These are phyloP conservation scores for Sutorius eximius DNA, from an alignment of 1,284 basidiomycete species.

Conservation along the genomic window DNA sequence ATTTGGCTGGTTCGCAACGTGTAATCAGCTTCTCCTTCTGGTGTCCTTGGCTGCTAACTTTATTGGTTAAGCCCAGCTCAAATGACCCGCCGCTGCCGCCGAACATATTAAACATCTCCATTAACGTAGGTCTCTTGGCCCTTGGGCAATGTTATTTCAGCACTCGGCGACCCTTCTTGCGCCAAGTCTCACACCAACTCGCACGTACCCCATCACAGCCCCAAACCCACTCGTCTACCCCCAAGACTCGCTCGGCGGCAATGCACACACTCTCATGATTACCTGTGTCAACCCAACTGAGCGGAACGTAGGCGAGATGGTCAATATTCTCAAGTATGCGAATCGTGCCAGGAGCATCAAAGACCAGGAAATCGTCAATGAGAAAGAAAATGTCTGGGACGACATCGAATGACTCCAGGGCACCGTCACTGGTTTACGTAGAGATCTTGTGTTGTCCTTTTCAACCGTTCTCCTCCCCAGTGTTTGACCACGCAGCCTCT, in stretches of 20 bases:
- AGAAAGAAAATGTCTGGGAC: slow-evolving; percentile 98
- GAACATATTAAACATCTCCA: slow-evolving; percentile 94
- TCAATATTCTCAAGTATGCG: slow-evolving; percentile 98
- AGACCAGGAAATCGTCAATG: slow-evolving; percentile 89
- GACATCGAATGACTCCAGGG: too few relatives aligned
- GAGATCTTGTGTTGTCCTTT: slow-evolving; percentile 19
- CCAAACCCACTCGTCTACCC: slow-evolving; percentile 91
- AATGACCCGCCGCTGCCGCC: slow-evolving; percentile 89
- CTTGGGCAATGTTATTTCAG: slow-evolving; percentile 98
- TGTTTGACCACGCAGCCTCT: slow-evolving; percentile 8
- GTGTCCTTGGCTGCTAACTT: slow-evolving; percentile 17
- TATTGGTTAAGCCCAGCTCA: slow-evolving; percentile 63
- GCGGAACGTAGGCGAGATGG: slow-evolving; percentile 92
- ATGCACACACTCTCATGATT: slow-evolving; percentile 98
- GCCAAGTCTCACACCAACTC: slow-evolving; percentile 73
- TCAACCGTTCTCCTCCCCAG: slow-evolving; percentile 10
- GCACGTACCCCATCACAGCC: slow-evolving; percentile 96
- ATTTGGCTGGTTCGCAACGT: slow-evolving; percentile 94
- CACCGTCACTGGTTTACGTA: too few relatives aligned
- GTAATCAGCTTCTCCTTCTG: slow-evolving; percentile 44
- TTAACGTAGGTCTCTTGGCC: slow-evolving; percentile 95
- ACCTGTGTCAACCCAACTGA: slow-evolving; percentile 96
- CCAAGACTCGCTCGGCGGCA: slow-evolving; percentile 98
- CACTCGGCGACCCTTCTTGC: slow-evolving; percentile 90
- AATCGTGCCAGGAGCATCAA: slow-evolving; percentile 98